These are phyloP conservation scores for Termitomyces sp. DNA, from an alignment of 768 basidiomycete species.

Conservation along the genomic window DNA sequence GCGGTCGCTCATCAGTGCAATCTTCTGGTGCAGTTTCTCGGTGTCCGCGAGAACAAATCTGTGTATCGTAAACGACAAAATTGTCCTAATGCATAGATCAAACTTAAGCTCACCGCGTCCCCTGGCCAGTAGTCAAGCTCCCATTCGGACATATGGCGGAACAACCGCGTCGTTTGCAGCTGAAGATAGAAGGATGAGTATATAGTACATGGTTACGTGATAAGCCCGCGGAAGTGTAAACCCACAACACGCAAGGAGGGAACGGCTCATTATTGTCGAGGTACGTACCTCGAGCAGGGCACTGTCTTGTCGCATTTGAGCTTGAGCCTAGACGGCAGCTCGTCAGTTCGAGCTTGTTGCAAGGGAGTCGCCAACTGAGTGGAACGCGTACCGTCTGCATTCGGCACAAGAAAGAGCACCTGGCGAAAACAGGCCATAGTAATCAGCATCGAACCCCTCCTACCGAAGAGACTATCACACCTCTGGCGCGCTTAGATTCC, in stretches of 20 bases:
- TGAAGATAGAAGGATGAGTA: conserved; percentile 14
- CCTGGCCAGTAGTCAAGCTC: conserved; percentile 73
- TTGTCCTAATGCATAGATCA: neutral
- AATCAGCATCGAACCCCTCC: neutral
- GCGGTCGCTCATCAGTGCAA: conserved; percentile 64
- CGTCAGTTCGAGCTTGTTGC: neutral
- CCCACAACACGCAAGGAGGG: neutral
- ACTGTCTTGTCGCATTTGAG: conserved; percentile 75
- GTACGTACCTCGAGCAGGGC: conserved; percentile 48
- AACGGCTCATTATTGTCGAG: neutral
- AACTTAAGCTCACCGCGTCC: conserved; percentile 53
- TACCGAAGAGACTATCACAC: conserved; percentile 19
- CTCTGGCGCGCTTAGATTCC: conserved; percentile 61
- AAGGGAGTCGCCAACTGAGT: neutral
- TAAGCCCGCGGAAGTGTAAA: neutral
- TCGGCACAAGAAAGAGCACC: conserved; percentile 60
- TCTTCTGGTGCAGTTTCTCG: conserved; percentile 66
- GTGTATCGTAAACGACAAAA: neutral
- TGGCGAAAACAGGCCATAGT: conserved; percentile 10
- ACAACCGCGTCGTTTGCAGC: conserved; percentile 72
- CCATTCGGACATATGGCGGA: conserved; percentile 78
- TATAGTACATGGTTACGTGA: neutral
- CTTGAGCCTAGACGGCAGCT: conserved; percentile 43
- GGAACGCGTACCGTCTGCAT: conserved; percentile 48
- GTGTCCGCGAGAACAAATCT: conserved; percentile 75